Conservation (phyloP, 148 eudicot species). For the Arctostaphylos glauca region DNA sequence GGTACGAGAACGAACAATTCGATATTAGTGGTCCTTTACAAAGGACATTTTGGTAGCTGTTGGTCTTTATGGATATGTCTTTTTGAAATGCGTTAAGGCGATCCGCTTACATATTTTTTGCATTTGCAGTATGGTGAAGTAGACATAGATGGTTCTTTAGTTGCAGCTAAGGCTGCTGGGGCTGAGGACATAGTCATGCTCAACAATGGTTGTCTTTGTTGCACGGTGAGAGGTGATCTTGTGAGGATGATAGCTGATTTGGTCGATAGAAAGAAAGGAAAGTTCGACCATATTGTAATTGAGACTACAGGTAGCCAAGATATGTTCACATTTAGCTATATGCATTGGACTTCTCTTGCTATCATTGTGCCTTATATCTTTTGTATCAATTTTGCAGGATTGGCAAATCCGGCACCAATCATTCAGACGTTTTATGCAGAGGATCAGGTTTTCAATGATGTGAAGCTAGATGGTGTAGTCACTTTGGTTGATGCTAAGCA, state of each 20-base stretch:
- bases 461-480: constrained; percentile 95
- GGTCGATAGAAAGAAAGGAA: constrained; percentile 79
- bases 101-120: constrained; percentile 9
- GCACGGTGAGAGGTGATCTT: constrained; percentile 98
- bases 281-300: constrained; percentile 90
- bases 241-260: constrained; percentile 92
- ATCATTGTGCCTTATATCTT: background rate
- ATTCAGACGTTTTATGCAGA: constrained; percentile 99
- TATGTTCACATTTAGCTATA: constrained; percentile 2
- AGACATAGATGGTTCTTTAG: constrained; percentile 96
- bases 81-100: background rate
- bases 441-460: constrained; percentile 75
- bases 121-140: constrained; percentile 87
- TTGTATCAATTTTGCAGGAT: constrained; percentile 46
- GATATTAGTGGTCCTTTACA: background rate
- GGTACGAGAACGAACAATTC: constrained; percentile 36
- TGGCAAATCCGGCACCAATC: constrained; percentile 98
- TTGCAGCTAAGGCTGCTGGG: constrained; percentile 82
- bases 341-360: background rate
- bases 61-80: background rate
- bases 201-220: constrained; percentile 94
- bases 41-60: background rate
- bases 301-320: constrained; percentile 80
- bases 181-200: constrained; percentile 98
- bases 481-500: constrained; percentile 97